These are phyloP conservation scores for Metschnikowia dekortorum DNA, from an alignment of 805 yeast species.

Conservation along the genomic window DNA sequence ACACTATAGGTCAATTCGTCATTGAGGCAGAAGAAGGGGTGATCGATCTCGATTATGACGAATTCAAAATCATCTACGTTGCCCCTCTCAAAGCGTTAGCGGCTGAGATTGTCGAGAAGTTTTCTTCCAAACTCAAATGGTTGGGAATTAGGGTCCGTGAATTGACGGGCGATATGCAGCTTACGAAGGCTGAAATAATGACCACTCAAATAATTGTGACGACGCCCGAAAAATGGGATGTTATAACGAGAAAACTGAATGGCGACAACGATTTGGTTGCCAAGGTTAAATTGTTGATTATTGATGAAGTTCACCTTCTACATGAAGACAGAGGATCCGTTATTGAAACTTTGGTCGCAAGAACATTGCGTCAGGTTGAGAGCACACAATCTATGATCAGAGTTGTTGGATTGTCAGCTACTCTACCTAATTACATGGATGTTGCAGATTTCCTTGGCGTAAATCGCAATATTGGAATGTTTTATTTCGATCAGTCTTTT, in stretches of 20 bases:
- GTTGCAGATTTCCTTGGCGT: conserved; percentile 95
- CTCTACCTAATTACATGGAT: conserved; percentile 19
- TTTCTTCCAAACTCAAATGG: conserved; percentile 72
- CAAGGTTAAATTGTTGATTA: conserved; percentile 79
- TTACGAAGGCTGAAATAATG: conserved; percentile 72
- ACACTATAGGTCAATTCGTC: conserved; percentile 69
- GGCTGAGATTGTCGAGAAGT: conserved; percentile 93
- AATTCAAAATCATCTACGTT: conserved; percentile 86
- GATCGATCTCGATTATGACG: conserved; percentile 71
- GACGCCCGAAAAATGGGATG: conserved; percentile 96
- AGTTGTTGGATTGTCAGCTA: conserved; percentile 19
- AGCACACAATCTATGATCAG: conserved; percentile 63
- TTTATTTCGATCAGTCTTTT: conserved; percentile 88
- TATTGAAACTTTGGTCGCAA: conserved; percentile 69
- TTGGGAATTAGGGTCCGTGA: conserved; percentile 83
- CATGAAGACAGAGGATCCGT: conserved; percentile 99
- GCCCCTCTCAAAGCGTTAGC: conserved; percentile 94
- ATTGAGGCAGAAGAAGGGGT: conserved; percentile 44
- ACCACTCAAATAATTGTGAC: conserved; percentile 87
- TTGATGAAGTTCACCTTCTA: conserved; percentile 93
- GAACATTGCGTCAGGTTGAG: conserved; percentile 91
- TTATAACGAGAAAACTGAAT: conserved; percentile 86
- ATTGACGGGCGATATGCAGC: conserved; percentile 93
- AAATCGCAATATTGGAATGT: conserved; percentile 85
- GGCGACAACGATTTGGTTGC: conserved; percentile 50